Base-by-base conservation (phyloP, 345 rosid genomes). In the Nasturtium officinale region DNA sequence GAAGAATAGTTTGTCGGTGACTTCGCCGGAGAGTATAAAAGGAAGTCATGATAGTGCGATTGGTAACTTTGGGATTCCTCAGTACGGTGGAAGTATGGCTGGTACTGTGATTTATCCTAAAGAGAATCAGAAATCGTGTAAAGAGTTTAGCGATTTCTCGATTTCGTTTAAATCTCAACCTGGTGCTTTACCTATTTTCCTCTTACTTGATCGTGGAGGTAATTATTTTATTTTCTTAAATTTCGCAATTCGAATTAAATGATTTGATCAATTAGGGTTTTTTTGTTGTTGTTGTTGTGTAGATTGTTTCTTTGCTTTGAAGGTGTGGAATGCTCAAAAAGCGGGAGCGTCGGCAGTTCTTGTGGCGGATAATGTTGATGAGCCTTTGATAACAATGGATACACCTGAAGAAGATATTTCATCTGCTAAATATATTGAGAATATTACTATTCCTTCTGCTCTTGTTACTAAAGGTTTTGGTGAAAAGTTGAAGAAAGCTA, bases 61-160 rank as follows among this genome's bases (percentile, higher is more conserved):
- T 59, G 99, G 97, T 1, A 95, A 95, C 85, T 95, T 95, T 18
- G 99, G 99, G 84, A 90, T 95, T 45, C 99, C 99, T 25, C 91
- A 95, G 75, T 95, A 95, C 80, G 99, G 99, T 9, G 99, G 99
- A n/a, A 91, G 96, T 80, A 88, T 95, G 97, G 97, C 96, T 0
- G 99, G 97, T 0, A 74, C 85, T 15, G 96, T 90, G 52, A 54
- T 76, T 63, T 95, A 89, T 64, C 96, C 93, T 0, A 87, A 83
- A 56, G 85, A 87, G 59, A 91, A 95, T 73, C 83, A 37, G 77
- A 88, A 91, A 76, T 96, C 88, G 7, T 95, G 99, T 38, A 85
- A 80, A 30, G 89, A 79, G 51, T 91, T 88, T 60, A 77, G 82
- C 62, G 87, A 78, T 28, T 87, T 83, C 71, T 83, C 83, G 43